Evolutionary conservation across 805 yeast species (phyloP), one percentile per base, ranked within the genome.

Genomic region (Myxozyma kluyveri): DNA sequence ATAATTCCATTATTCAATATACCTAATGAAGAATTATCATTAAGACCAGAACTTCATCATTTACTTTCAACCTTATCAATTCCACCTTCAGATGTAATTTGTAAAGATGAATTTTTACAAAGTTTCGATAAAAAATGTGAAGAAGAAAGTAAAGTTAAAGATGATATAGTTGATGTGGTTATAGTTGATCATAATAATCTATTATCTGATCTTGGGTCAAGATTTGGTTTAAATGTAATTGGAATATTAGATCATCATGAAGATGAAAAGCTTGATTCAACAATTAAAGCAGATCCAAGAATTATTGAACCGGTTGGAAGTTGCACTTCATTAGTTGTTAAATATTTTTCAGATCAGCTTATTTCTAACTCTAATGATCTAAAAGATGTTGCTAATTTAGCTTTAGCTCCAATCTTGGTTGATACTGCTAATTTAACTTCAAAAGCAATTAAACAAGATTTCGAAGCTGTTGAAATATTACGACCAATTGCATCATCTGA

Each of bases 191-290:
- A 88, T 68, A 89, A 91, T 63, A 71, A 72, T 31, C 73, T 83
- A 29, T 23, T 89, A 77, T 59, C 86, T 82, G 12, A 74, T 63
- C 26, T 65, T 69, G 1, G 65, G 62, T 17, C 52, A 63, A 6
- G 65, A 65, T 41, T 61, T 71, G 10, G 63, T 52, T 66, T 84
- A 86, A 3, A 35, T 66, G 70, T 49, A 65, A 23, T 56, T 65
- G 83, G 82, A 0, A 80, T 93, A 4, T 79, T 93, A 23, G 99
- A 91, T 65, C 99, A 91, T 65, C 99, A 91, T 65, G 84, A 76
- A 17, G 96, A 90, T 62, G 85, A 83, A 56, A 70, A 70, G 0
- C 67, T 69, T 6, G 80, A 73, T 58, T 33, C 59, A 17, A 71
- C 78, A 40, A 9, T 29, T 14, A 9, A 9, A 9, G 55, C 57